Evolutionary conservation across 1,284 basidiomycete species (phyloP).

Genomic region (Puccinia polysora): DNA sequence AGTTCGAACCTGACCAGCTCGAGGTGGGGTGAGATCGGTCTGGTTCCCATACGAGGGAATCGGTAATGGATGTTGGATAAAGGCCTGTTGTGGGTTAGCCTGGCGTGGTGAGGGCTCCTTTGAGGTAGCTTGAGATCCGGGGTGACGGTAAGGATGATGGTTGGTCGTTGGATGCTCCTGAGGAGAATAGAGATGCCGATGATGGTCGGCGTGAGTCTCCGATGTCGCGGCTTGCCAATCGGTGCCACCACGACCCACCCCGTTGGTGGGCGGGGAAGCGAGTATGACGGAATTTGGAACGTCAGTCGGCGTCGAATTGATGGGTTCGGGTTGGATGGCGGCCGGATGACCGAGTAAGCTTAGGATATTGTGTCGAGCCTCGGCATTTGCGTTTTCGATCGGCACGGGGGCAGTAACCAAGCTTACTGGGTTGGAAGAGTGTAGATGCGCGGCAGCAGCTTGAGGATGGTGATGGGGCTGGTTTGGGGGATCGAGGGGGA

Average conservation of each 20-base stretch:
- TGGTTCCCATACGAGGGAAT: conserved; percentile 1
- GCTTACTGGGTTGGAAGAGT: neutral
- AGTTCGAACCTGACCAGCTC: neutral
- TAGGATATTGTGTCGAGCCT: conserved; percentile 34
- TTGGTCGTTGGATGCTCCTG: neutral
- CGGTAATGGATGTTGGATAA: neutral
- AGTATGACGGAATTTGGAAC: neutral
- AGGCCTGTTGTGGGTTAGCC: neutral
- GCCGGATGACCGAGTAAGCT: conserved; percentile 23
- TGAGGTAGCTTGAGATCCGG: neutral
- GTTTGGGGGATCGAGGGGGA: neutral
- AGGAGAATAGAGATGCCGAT: conserved; percentile 7
- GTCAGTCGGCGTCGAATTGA: neutral
- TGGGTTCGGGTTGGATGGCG: neutral
- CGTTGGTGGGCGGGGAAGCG: neutral
- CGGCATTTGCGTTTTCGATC: conserved; percentile 26
- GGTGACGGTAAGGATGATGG: neutral
- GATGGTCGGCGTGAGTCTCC: neutral
- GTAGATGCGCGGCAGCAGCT: neutral
- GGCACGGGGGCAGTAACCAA: neutral
- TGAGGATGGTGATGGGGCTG: conserved; percentile 7
- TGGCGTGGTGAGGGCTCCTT: conserved; percentile 14
- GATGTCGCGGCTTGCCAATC: neutral
- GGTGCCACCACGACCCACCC: no score
- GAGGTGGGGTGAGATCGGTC: neutral